phyloP scores from a whole-genome alignment of 345 rosid genomes.

The Anacardium occidentale region DNA sequence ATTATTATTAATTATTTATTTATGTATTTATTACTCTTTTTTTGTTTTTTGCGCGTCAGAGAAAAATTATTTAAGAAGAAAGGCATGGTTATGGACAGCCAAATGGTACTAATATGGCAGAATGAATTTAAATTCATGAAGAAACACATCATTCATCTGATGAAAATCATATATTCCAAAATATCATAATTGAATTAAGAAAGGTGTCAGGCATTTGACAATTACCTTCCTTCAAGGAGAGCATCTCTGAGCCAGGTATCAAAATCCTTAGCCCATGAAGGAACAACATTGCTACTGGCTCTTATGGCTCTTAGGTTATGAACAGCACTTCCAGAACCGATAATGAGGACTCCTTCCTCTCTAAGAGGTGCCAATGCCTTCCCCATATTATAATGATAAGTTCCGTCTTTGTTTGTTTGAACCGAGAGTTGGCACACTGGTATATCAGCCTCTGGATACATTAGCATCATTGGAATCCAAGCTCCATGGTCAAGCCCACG shows the following conservation, averaged over 20 bases:
- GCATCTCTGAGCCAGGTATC: conserved; percentile 85
- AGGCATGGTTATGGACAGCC: no score
- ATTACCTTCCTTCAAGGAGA: conserved; percentile 80
- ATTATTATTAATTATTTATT: no score
- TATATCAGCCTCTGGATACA: conserved; percentile 88
- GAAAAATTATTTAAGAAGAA: no score
- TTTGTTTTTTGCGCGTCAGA: no score
- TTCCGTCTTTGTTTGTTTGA: conserved; percentile 52
- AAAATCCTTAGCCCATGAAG: conserved; percentile 74
- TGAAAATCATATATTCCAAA: background rate
- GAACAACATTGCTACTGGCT: conserved; percentile 16
- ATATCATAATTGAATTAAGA: background rate
- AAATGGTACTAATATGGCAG: no score
- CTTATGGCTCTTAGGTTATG: conserved; percentile 69
- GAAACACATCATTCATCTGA: background rate
- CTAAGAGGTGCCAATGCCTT: conserved; percentile 77
- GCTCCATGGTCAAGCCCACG: conserved; percentile 97
- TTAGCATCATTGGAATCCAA: conserved; percentile 92
- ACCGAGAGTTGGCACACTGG: conserved; percentile 88
- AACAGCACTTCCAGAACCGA: conserved; percentile 80
- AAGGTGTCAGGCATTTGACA: no score
- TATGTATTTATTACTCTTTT: no score
- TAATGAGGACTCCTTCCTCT: conserved; percentile 82
- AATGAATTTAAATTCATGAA: no score
- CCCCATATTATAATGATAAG: conserved; percentile 80